These are phyloP conservation scores for Fusarium sp. DNA, from an alignment of 2,329 filamentous ascomycete species.

Conservation along the genomic window DNA sequence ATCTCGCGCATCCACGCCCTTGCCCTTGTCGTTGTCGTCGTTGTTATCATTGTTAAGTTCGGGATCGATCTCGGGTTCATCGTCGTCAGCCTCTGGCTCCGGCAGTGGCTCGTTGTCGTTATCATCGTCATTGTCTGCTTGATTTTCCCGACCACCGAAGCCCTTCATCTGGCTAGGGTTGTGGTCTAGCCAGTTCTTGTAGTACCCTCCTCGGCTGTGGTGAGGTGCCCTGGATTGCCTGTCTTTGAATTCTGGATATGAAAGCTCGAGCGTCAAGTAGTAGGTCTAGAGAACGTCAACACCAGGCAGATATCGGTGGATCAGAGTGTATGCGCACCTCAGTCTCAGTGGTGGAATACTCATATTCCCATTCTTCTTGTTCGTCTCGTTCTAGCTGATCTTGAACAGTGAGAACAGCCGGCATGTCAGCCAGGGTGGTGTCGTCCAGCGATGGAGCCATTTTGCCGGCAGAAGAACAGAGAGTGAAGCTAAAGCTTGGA, in stretches of 20 bases:
- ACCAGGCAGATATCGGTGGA: neutral
- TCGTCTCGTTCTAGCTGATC: conserved; percentile 50
- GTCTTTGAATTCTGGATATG: conserved; percentile 66
- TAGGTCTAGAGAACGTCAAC: conserved; percentile 61
- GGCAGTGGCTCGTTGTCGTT: conserved; percentile 46
- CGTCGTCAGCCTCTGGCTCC: conserved; percentile 50
- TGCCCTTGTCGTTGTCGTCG: conserved; percentile 34
- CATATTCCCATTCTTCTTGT: conserved; percentile 74
- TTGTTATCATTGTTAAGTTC: conserved; percentile 36
- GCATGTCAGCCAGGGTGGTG: conserved; percentile 29
- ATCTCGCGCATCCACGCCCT: conserved; percentile 19
- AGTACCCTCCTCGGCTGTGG: conserved; percentile 59
- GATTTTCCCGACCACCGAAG: conserved; percentile 14
- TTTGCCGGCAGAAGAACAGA: neutral
- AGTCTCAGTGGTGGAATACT: conserved; percentile 72
- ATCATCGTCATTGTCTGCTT: conserved; percentile 43
- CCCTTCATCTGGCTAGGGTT: conserved; percentile 34
- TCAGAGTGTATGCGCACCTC: conserved; percentile 55
- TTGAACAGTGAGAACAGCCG: conserved; percentile 44
- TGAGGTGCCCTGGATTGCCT: conserved; percentile 52
- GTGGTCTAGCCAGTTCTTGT: conserved; percentile 54
- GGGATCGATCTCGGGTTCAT: conserved; percentile 40
- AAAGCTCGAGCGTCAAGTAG: conserved; percentile 72
- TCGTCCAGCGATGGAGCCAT: conserved; percentile 34
- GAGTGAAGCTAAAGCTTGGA: neutral